Evolutionary conservation across 1,284 basidiomycete species (phyloP), one percentile per base, ranked within the genome.

Genomic region (Cutaneotrichosporon dermatis): DNA sequence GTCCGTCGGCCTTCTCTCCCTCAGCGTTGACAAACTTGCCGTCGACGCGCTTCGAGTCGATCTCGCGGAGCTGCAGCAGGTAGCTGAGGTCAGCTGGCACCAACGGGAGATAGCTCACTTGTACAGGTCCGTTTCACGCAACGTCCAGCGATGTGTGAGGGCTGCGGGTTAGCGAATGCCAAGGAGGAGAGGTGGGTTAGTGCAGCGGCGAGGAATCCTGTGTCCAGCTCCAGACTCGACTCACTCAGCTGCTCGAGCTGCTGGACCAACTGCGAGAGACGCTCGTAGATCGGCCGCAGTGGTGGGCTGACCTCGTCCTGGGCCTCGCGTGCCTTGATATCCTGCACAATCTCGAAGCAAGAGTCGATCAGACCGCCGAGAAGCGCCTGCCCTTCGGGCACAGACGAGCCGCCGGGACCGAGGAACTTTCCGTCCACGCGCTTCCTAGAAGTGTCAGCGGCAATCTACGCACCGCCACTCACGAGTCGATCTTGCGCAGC

Each of bases 11-110:
- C 66, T 89, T 85, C 74, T 93, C 89, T 4, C 94, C 96, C 55
- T 97, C 92, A 0, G 88, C 84, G 72, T 99, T 94, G 34, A 97
- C 87, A 74, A 98, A 99, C 79, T 96, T 96, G 64, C 95, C 95
- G 66, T 98, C 92, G 6, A 98, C 86, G 25, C 95, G 83, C 90
- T 98, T 91, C 75, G 90, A 88, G 79, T 99, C 95, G 56, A 99
- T 94, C 76, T 99, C 94, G 71, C 95, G 90, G 66, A 99, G 80
- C 72, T 91, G 91, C 54, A 95, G 82, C 43, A 92, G 91, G 77
- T 96, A 99, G 78, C 82, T 83, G 35, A 9, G 7, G 16, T 57
- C 7, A 51, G 33, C 43, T 2, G 15, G 7, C 7, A n/a, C 15
- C 3, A 16, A 15, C 4, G 9, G 9, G 13, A 12, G 33, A 12